Percentiles rank a stretch among this genome's conserved stretches.
Evolutionary conservation across 352 stramenopile genomes (phyloP).

Genomic region (Phytopythium helicoides): DNA sequence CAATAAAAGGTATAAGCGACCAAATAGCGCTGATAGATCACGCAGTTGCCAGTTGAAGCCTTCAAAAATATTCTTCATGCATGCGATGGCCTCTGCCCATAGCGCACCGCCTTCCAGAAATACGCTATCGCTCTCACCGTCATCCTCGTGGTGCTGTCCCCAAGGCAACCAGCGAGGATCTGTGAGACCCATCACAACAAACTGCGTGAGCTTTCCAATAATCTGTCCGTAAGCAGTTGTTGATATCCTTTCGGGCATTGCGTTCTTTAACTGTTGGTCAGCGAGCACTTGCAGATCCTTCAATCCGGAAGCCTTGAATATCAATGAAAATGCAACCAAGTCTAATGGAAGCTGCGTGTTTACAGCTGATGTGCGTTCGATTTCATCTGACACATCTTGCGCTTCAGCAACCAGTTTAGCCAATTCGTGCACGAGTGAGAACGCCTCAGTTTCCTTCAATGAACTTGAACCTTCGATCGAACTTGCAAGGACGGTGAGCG

Average conservation of each 20-base stretch:
- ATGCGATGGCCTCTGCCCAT: constrained; percentile 33
- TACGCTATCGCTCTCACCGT: not conserved
- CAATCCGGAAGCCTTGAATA: constrained; percentile 25
- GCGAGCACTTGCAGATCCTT: constrained; percentile 1
- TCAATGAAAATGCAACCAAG: constrained; percentile 69
- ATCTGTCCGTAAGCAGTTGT: constrained; percentile 30
- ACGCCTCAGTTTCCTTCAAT: not conserved
- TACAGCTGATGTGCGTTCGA: not conserved
- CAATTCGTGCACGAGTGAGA: not conserved
- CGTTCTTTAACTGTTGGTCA: not conserved
- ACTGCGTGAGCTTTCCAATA: constrained; percentile 63
- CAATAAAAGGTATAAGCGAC: constrained; percentile 60
- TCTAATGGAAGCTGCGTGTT: constrained; percentile 43
- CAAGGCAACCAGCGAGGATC: constrained; percentile 12
- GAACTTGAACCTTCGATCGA: constrained; percentile 18
- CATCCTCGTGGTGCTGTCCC: constrained; percentile 3
- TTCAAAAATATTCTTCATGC: constrained; percentile 66
- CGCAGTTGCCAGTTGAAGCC: constrained; percentile 62
- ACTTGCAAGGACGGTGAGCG: constrained; percentile 39
- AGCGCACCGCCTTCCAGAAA: constrained; percentile 5
- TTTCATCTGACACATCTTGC: not conserved
- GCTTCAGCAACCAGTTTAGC: not conserved
- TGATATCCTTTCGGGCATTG: not conserved
- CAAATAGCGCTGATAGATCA: constrained; percentile 60
- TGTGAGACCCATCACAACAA: constrained; percentile 55